A percentile compares a stretch with the other conserved stretches of the same genome.
phyloP scores from a whole-genome alignment of 257 asterid genomes.

The Gardenia jasminoides region DNA sequence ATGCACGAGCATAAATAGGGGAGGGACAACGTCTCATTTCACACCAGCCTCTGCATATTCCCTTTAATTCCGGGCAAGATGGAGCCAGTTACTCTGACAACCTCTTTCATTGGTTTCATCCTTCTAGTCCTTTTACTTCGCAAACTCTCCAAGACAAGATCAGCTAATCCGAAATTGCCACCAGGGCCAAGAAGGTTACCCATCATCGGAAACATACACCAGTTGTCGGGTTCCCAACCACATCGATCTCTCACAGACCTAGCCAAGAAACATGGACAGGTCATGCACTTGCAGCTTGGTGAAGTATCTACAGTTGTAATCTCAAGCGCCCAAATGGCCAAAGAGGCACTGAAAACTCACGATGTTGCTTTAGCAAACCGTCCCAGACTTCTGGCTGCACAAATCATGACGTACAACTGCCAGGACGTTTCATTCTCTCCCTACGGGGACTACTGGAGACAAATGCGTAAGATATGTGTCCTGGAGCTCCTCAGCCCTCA shows the following conservation, averaged over 20 bases:
- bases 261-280: slow-evolving; percentile 21
- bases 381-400: slow-evolving; percentile 8
- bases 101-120: too few species aligned
- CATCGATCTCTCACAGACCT: slow-evolving; percentile 19
- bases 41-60: too few species aligned
- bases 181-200: slow-evolving; percentile 28
- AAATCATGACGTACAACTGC: slow-evolving; percentile 14
- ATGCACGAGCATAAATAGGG: too few species aligned
- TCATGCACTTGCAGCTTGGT: slow-evolving; percentile 28
- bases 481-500: slow-evolving; percentile 22
- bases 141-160: too few species aligned
- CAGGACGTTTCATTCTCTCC: slow-evolving; percentile 25
- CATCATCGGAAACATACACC: slow-evolving; percentile 23
- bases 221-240: slow-evolving; percentile 9
- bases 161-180: not conserved
- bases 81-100: too few species aligned
- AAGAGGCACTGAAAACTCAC: slow-evolving; percentile 23
- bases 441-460: slow-evolving; percentile 31
- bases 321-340: slow-evolving; percentile 19
- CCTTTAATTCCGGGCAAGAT: too few species aligned
- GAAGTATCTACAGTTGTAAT: slow-evolving; percentile 13
- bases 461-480: slow-evolving; percentile 20
- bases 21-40: too few species aligned
- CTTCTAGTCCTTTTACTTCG: too few species aligned
- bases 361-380: slow-evolving; percentile 24